Evolutionary conservation across 495 filamentous ascomycete genomes (phyloP), one percentile per base, ranked within the genome.

Genomic region (Chlorociboria aeruginascens): DNA sequence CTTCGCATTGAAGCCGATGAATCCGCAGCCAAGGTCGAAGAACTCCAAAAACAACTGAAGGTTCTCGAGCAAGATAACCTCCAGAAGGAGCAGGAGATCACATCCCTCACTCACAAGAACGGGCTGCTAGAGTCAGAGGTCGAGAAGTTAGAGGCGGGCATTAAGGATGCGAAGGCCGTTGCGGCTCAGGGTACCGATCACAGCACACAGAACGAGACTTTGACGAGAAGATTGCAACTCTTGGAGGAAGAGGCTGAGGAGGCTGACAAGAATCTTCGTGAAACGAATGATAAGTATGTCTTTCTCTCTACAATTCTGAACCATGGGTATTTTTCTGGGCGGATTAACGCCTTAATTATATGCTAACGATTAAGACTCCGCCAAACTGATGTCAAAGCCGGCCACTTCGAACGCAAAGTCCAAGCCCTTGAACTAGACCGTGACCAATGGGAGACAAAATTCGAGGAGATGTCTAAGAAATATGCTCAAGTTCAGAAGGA

Each of bases 381-480:
- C 59, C 89, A 94, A 70, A 96, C 92, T 66, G 92, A 97, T 66
- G 88, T 97, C 69, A 96, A 96, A 73, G 88, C 92, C 63, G 93
- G 90, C 52, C 92, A 99, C 76, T 95, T 88, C 70, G 93, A 97
- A 71, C 93, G 93, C 73, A 96, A 99, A 72, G 92, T 99, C 53
- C 84, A 93, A 65, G 94, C 90, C 56, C 80, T 99, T 53, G 92
- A 99, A 68, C 67, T 73, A 49, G 76, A 86, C 58, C 82, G 84
- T 53, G 87, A 95, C 65, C 73, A 86, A 64, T 95, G 89, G 88
- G 93, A 97, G 73, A 59, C 69, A 67, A 96, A 97, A 73, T 97
- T 89, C 68, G 93, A 96, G 69, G 92, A 96, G 63, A 88, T 92
- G 79, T 61, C 78, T 51, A 83, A 89, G 80, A 95, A 95, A 70